Conservation (phyloP, 768 basidiomycete species). For the Trametes elegans region DNA sequence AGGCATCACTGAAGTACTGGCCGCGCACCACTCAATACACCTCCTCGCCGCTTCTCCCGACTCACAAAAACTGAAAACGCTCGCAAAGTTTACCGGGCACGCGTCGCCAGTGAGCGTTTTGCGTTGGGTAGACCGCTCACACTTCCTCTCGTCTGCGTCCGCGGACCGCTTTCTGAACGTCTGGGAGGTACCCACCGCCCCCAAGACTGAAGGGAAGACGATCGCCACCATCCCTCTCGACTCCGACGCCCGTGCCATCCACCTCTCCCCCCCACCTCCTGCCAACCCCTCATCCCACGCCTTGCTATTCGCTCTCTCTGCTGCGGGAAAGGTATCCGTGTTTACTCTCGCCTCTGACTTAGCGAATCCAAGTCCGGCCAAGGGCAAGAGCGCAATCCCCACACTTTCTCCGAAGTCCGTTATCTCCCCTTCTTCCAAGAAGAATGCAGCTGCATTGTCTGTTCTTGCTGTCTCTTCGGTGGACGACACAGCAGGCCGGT, state of each 20-base stretch:
- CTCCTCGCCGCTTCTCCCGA: slow-evolving; percentile 42
- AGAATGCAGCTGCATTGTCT: slow-evolving; percentile 32
- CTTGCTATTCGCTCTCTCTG: slow-evolving; percentile 52
- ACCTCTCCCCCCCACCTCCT: slow-evolving; percentile 25
- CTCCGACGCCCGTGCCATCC: slow-evolving; percentile 52
- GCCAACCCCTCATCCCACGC: slow-evolving; percentile 30
- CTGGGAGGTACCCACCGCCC: slow-evolving; percentile 50
- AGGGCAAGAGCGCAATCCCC: slow-evolving; percentile 44
- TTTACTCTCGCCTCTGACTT: slow-evolving; percentile 52
- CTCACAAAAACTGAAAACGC: slow-evolving; percentile 41
- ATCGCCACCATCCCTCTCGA: slow-evolving; percentile 62
- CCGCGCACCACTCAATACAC: slow-evolving; percentile 59
- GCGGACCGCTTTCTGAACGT: slow-evolving; percentile 60
- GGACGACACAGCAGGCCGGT: slow-evolving; percentile 37
- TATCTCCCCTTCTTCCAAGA: slow-evolving; percentile 41
- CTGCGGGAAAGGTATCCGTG: slow-evolving; percentile 57
- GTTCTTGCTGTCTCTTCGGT: slow-evolving; percentile 50
- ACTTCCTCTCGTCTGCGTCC: slow-evolving; percentile 61
- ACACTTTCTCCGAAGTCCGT: slow-evolving; percentile 54
- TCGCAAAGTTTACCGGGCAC: slow-evolving; percentile 62
- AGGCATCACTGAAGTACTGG: slow-evolving; percentile 43
- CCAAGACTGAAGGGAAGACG: slow-evolving; percentile 48
- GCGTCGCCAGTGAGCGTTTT: slow-evolving; percentile 53
- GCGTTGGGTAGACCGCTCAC: slow-evolving; percentile 47
- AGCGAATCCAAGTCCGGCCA: slow-evolving; percentile 36